Base-by-base conservation (phyloP, 106 monocot species). In the Dioscorea zingiberensis region DNA sequence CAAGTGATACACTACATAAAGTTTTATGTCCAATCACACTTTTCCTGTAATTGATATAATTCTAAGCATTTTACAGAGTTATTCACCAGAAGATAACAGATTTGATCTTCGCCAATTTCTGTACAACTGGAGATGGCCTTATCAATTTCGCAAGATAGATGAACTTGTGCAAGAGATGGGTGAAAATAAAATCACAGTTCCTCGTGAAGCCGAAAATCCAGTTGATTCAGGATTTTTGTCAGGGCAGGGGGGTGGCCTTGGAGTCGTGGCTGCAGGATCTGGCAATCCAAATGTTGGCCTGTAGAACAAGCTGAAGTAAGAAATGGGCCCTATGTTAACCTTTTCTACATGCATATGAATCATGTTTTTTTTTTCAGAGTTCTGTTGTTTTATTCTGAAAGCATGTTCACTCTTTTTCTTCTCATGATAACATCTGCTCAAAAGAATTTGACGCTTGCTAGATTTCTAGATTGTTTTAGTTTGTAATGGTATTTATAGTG, bases 51-150 rank as follows among this genome's bases (percentile, higher is more conserved):
- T 38, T 38, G 38, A 6, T n/a, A n/a, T n/a, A n/a, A n/a, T n/a
- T n/a, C n/a, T n/a, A n/a, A n/a, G n/a, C n/a, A n/a, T n/a, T n/a
- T 69, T 69, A 47, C 54, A 98, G 97, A 98, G 92, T 69, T 98
- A 98, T 65, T 98, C 97, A 16, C 97, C 97, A 6, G 97, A 98
- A 58, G 97, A 98, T 67, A 98, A 98, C 73, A 73, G 97, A 59
- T 98, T 84, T 26, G 97, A 98, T 72, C 88, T 98, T 68, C 91
- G 97, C 7, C 97, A 98, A 58, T 98, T 98, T 58, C 73, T 98
- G 17, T 98, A 98, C 71, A 98, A 98, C 68, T 86, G 89, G 26
- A 84, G 88, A 59, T 98, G 97, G 97, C 92, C 97, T 23, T 98
- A 77, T 68, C 97, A 98, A 51, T 98, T 98, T 48, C 83, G 88